Evolutionary conservation across 2,329 filamentous ascomycete species (phyloP), one percentile per base, ranked within the genome.

Genomic region (Trichophyton benhamiae): DNA sequence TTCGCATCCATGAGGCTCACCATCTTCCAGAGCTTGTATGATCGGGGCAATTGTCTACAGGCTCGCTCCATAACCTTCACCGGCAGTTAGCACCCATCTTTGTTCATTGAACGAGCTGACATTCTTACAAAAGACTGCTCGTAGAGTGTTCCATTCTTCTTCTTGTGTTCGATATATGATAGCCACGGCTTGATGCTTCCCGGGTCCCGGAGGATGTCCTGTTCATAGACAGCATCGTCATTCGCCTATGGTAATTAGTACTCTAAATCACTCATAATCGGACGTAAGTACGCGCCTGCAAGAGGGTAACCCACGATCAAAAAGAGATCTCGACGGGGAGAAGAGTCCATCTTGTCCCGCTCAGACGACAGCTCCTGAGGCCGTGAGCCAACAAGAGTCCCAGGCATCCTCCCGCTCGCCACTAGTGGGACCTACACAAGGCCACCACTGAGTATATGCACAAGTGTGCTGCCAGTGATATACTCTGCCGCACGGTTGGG

Each of bases 11-110:
- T 30, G 27, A 17, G 11, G 22, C 76, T 63, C 76, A 89, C 87
- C 84, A 95, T 85, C 77, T 96, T 97, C 94, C 94, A 99, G 57
- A 99, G 80, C 78, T 99, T 99, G 79, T 96, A 99, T 30, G 92
- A 97, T 67, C 94, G 84, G 58, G 94, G 94, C 53, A 99, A 82
- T 69, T 95, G 88, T 65, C 83, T 80, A 74, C 92, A 96, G 62
- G 94, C 92, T 70, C 94, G 85, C 76, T 97, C 94, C 78, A 97
- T 87, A 42, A 91, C 82, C 77, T 78, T 60, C 41, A 63, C 15
- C 42, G 22, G 36, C 17, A 27, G 33, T 58, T 7, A 44, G 30
- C 17, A 63, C 13, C 25, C 42, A 9, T 17, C 30, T 60, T 61
- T 42, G 1, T 17, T 36, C 15, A 5, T 15, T 25, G 5, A 6